Percentiles rank a stretch among this genome's conserved stretches.
Conservation (phyloP, 2,329 filamentous ascomycete genomes). For the Bipolaris victoriae region DNA sequence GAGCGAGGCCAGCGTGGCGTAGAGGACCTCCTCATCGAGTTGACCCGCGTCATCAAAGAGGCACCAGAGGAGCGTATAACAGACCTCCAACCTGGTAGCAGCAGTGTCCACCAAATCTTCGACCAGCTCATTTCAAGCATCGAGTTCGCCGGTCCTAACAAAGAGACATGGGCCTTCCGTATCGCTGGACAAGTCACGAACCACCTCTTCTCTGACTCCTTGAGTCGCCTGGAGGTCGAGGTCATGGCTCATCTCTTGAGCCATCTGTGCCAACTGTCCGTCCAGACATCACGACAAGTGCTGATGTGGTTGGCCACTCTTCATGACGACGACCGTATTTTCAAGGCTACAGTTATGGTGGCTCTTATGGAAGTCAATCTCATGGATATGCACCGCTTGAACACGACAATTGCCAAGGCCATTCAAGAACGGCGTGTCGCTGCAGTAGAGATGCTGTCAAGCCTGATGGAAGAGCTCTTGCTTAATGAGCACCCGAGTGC, state of each 20-base stretch:
- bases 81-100: conserved; percentile 60
- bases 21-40: conserved; percentile 62
- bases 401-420: conserved; percentile 72
- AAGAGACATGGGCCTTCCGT: conserved; percentile 62
- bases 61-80: conserved; percentile 64
- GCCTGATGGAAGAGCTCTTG: conserved; percentile 77
- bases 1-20: conserved; percentile 55
- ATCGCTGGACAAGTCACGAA: conserved; percentile 64
- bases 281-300: conserved; percentile 61
- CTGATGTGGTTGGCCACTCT: conserved; percentile 57
- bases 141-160: conserved; percentile 58
- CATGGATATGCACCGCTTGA: conserved; percentile 64
- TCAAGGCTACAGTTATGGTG: conserved; percentile 66
- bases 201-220: conserved; percentile 61
- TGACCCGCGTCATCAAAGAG: conserved; percentile 63
- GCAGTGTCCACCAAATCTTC: conserved; percentile 63
- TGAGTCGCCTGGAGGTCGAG: conserved; percentile 65
- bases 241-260: conserved; percentile 66
- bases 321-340: conserved; percentile 65
- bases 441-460: conserved; percentile 79
- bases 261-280: conserved; percentile 67
- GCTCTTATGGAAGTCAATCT: conserved; percentile 65
- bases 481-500: conserved; percentile 78
- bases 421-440: conserved; percentile 72
- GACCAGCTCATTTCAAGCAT: conserved; percentile 63